phyloP scores from a whole-genome alignment of 768 basidiomycete species.

The Cytidiella melzeri region DNA sequence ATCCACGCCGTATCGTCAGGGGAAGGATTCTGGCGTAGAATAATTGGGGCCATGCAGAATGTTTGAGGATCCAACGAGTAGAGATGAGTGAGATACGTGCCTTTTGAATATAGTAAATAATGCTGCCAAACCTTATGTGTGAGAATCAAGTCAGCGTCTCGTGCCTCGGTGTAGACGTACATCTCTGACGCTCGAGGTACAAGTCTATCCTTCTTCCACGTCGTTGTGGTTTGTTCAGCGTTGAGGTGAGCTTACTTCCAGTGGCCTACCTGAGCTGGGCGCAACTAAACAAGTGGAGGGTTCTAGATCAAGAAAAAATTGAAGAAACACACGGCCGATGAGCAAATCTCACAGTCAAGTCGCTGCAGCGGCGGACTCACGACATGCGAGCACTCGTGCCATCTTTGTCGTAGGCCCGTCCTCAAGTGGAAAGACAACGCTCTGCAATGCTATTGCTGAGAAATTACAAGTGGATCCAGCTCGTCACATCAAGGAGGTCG shows the following conservation, averaged over 20 bases:
- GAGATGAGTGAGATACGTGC: no score
- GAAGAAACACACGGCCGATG: no score
- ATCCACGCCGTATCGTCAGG: conserved; percentile 49
- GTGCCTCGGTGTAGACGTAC: no score
- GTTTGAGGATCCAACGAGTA: background rate
- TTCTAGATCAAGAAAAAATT: no score
- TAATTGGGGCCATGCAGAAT: conserved; percentile 17
- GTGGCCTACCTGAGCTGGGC: no score
- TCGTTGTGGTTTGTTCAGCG: no score
- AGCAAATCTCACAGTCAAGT: background rate
- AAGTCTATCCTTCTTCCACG: no score
- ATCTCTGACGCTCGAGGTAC: no score
- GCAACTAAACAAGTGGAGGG: no score
- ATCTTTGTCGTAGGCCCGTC: conserved; percentile 27
- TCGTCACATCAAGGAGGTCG: conserved; percentile 52
- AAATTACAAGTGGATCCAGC: conserved; percentile 31
- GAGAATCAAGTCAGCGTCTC: conserved; percentile 2
- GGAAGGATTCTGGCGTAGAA: conserved; percentile 35
- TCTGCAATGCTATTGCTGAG: conserved; percentile 46
- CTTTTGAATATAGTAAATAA: no score
- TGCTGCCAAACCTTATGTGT: conserved; percentile 5
- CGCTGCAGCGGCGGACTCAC: background rate
- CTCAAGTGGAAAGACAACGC: conserved; percentile 68
- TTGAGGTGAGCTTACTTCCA: no score
- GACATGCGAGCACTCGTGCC: background rate